These are phyloP conservation scores for Diaporthe sp. DNA, from an alignment of 2,329 filamentous ascomycete genomes.

Conservation along the genomic window DNA sequence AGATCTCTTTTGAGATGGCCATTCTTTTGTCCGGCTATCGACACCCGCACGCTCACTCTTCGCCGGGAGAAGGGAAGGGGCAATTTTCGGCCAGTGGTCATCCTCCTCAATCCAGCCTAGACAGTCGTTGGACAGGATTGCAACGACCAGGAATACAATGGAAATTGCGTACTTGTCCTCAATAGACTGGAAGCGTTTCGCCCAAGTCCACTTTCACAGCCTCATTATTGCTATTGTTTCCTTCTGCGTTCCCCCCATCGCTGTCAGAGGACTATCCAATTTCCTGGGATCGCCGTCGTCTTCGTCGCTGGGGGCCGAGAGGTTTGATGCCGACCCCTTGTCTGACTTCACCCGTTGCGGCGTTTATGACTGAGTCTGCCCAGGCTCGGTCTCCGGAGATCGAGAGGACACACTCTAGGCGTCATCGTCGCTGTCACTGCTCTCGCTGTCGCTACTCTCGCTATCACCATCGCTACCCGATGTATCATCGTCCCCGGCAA, in stretches of 20 bases:
- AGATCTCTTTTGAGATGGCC: not conserved
- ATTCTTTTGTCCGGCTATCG: no score
- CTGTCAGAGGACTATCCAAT: not conserved
- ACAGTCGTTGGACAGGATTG: not conserved
- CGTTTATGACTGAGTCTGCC: no score
- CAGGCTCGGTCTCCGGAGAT: not conserved
- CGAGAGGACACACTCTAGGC: not conserved
- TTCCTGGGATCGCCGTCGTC: not conserved
- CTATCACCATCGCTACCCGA: constrained; percentile 38
- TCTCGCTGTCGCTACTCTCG: constrained; percentile 43
- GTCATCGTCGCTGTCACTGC: constrained; percentile 43
- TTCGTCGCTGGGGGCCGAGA: not conserved
- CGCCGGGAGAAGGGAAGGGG: no score
- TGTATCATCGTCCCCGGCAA: constrained; percentile 39
- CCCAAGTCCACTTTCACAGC: not conserved
- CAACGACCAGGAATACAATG: not conserved
- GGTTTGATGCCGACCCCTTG: no score
- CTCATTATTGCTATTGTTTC: constrained; percentile 41
- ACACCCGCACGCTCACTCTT: not conserved
- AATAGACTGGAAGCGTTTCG: not conserved
- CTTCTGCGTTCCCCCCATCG: constrained; percentile 35
- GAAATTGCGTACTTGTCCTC: not conserved
- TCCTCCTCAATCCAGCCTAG: not conserved
- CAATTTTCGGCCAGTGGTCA: not conserved
- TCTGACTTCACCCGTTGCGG: not conserved